Evolutionary conservation across 371 early-diverging fungal species (phyloP).

Genomic region (Fennellomyces sp.): DNA sequence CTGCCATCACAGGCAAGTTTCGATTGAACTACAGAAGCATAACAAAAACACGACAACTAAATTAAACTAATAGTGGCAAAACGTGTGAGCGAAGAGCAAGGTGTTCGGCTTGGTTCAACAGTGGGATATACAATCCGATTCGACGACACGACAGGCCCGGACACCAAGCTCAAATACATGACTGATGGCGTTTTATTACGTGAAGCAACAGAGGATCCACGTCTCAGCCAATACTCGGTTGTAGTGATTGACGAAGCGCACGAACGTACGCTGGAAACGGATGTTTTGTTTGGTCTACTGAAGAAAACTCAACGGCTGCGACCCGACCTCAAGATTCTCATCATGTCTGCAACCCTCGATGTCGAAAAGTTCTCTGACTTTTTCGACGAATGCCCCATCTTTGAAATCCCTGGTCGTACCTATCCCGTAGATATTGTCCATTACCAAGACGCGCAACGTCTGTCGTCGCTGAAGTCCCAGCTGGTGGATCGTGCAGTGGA

Average conservation of each 20-base stretch:
- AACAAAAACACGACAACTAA: neutral
- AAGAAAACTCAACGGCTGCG: conserved; percentile 59
- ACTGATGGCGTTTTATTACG: conserved; percentile 94
- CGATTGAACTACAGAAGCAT: neutral
- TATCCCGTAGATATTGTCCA: conserved; percentile 79
- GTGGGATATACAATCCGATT: conserved; percentile 93
- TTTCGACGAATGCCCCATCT: conserved; percentile 81
- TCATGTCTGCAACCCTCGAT: conserved; percentile 87
- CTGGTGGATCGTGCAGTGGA: conserved; percentile 76
- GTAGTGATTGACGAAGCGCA: conserved; percentile 96
- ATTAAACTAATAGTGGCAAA: conserved; percentile 65
- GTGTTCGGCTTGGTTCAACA: conserved; percentile 53
- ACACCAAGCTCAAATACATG: conserved; percentile 83
- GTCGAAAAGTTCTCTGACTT: conserved; percentile 75
- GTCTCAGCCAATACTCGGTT: conserved; percentile 65
- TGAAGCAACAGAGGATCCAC: conserved; percentile 71
- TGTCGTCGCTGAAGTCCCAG: conserved; percentile 66
- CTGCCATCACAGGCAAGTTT: conserved; percentile 75
- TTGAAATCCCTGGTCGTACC: conserved; percentile 82
- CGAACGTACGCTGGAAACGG: conserved; percentile 93
- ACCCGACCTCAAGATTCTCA: conserved; percentile 68
- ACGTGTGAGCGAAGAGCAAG: conserved; percentile 80
- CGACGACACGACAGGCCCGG: conserved; percentile 61
- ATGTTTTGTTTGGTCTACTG: conserved; percentile 88
- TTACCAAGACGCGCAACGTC: conserved; percentile 46